phyloP scores from a whole-genome alignment of 192 early-diverging fungal genomes.

The Irineochytrium annulatum region DNA sequence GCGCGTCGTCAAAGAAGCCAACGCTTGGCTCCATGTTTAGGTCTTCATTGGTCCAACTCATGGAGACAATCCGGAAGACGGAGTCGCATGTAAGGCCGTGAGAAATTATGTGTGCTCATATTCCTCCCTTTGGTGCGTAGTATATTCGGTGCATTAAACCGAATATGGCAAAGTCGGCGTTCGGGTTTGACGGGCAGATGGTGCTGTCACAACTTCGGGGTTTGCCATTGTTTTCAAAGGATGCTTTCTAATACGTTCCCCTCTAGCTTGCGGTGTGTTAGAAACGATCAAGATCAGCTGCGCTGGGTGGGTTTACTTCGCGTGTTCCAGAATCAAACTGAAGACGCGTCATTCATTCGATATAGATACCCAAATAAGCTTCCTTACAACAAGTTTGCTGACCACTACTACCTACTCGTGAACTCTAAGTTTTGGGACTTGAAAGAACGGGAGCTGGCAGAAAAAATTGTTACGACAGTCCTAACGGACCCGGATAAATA shows the following conservation, averaged over 20 bases:
- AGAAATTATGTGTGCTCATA: not conserved
- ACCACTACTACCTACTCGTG: constrained; percentile 45
- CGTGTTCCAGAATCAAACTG: not conserved
- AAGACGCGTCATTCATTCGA: not conserved
- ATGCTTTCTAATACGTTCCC: not conserved
- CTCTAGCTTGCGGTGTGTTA: constrained; percentile 79
- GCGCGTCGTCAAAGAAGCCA: constrained; percentile 56
- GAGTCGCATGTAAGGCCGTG: constrained; percentile 47
- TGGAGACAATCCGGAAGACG: constrained; percentile 85
- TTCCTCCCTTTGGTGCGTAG: constrained; percentile 30
- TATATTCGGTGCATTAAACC: constrained; percentile 97
- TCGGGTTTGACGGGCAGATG: constrained; percentile 85
- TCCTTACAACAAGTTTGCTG: constrained; percentile 76
- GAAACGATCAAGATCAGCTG: constrained; percentile 92
- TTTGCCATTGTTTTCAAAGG: not conserved
- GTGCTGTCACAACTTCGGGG: constrained; percentile 78
- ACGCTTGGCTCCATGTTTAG: constrained; percentile 92
- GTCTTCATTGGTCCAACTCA: constrained; percentile 60
- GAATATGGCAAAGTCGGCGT: constrained; percentile 82
- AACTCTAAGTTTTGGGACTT: constrained; percentile 5
- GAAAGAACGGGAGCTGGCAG: constrained; percentile 41
- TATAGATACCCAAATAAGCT: constrained; percentile 75
- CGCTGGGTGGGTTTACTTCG: constrained; percentile 41
- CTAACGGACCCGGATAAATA: constrained; percentile 82
- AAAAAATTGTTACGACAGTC: constrained; percentile 67